Base-by-base conservation (phyloP, 257 asterid species). In the Petrea volubilis region DNA sequence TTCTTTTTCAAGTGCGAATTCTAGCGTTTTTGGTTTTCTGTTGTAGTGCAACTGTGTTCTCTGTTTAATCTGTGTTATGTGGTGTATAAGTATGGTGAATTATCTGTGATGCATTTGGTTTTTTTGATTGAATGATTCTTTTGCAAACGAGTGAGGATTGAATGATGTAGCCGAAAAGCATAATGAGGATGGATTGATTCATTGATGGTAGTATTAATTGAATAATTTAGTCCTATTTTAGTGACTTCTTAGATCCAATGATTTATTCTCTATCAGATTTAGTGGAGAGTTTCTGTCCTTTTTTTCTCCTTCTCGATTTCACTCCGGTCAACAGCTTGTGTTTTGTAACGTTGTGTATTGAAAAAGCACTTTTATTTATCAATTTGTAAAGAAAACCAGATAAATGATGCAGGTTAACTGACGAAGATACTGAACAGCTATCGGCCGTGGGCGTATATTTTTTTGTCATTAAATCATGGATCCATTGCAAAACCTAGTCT, bases 201-300 rank as follows among this genome's bases (percentile, higher is more conserved):
- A 4, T 33, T 33, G 5, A 21, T 66, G 13, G 15, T 29, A 44
- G 2, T 73, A 10, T 56, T 29, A 10, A 60, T 46, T 21, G 33
- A 33, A 52, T 18, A 8, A 8, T 23, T 25, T 24, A 4, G 33
- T 57, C 46, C 15, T 27, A 23, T 53, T 47, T 52, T 9, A 23
- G 62, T 52, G 76, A 34, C 31, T 53, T 63, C 46, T 6, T 40
- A 63, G 70, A 55, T 70, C 56, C 46, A 36, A 27, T 43, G 21
- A 41, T 31, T 68, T 62, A 24, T 38, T 34, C 60, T 23, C 6
- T 62, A 17, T 38, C 38, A 63, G 51, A 29, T 60, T 41, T 38
- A 28, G 34, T 38, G 36, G 9, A 20, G 57, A 59, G 66, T 41
- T 25, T 51, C 28, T 4, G 41, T 68, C 64, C 20, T 3, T 8